These are phyloP conservation scores for Cylindrotheca fusiformis DNA, from an alignment of 108 stramenopile genomes.

Conservation along the genomic window DNA sequence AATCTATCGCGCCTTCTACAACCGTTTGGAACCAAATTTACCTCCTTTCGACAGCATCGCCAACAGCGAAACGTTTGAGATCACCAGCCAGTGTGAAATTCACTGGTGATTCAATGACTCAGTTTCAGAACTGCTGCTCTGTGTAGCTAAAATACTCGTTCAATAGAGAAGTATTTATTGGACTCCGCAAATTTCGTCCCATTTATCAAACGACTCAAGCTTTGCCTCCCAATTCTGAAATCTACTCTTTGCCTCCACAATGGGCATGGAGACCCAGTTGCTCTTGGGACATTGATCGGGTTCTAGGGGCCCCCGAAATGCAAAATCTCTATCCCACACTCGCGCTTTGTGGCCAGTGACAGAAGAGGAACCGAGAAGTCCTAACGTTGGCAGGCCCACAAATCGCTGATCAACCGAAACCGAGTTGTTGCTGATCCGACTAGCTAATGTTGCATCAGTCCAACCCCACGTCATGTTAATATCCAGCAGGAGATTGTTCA, in stretches of 20 bases:
- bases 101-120: neutral
- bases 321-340: constrained; percentile 60
- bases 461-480: constrained; percentile 39
- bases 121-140: neutral
- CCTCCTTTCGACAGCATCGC: neutral
- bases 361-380: constrained; percentile 25
- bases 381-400: constrained; percentile 26
- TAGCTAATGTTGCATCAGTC: neutral
- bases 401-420: constrained; percentile 12
- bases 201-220: constrained; percentile 11
- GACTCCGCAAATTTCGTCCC: constrained; percentile 26
- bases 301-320: constrained; percentile 35
- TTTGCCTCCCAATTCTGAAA: constrained; percentile 10
- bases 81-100: constrained; percentile 1
- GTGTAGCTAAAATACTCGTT: neutral
- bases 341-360: constrained; percentile 37
- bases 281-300: constrained; percentile 37
- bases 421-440: neutral
- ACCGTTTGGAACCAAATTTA: neutral
- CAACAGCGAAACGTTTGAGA: constrained; percentile 9
- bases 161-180: constrained; percentile 4
- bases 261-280: constrained; percentile 64
- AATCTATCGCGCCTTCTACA: neutral
- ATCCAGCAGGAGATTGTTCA: constrained; percentile 28
- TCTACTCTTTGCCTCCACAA: constrained; percentile 15